Conservation (phyloP, 1,284 basidiomycete species). For the Ustilago bromivora region DNA sequence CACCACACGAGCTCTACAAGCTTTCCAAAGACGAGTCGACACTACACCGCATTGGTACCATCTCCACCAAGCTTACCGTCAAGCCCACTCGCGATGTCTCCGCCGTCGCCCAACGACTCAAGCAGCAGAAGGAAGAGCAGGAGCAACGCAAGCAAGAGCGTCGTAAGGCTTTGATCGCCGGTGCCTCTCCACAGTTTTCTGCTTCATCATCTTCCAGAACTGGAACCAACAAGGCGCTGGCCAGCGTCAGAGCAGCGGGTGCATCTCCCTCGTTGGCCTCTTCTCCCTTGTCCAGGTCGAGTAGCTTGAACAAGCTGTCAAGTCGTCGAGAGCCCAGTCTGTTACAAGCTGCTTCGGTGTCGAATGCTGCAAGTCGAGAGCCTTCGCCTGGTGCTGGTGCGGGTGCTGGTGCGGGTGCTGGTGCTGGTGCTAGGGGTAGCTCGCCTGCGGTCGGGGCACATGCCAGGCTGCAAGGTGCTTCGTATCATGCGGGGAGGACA, state of each 20-base stretch:
- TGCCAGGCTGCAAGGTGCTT: slow-evolving; percentile 15
- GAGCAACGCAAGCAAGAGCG: slow-evolving; percentile 48
- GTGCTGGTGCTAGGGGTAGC: background rate
- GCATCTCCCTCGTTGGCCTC: slow-evolving; percentile 7
- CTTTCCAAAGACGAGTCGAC: slow-evolving; percentile 44
- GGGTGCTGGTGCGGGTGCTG: no score
- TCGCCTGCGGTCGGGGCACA: background rate
- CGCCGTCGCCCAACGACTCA: slow-evolving; percentile 44
- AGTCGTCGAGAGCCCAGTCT: slow-evolving; percentile 19
- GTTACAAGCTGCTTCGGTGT: slow-evolving; percentile 6
- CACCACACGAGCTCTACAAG: slow-evolving; percentile 42
- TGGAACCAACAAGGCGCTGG: slow-evolving; percentile 25
- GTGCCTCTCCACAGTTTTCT: slow-evolving; percentile 25
- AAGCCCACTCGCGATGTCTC: slow-evolving; percentile 41
- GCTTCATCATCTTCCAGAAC: slow-evolving; percentile 25
- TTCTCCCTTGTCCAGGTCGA: slow-evolving; percentile 35
- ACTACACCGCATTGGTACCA: slow-evolving; percentile 29
- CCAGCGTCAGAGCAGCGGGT: slow-evolving; percentile 10
- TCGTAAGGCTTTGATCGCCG: slow-evolving; percentile 38
- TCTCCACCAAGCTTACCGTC: slow-evolving; percentile 41
- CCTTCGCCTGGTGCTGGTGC: slow-evolving; percentile 15
- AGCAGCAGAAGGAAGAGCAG: slow-evolving; percentile 50
- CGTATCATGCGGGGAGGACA: slow-evolving; percentile 6
- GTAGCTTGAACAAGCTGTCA: slow-evolving; percentile 40
- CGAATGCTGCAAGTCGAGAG: slow-evolving; percentile 27